Percentiles rank a stretch among this genome's conserved stretches.
These are phyloP conservation scores for Hericium erinaceus DNA, from an alignment of 768 basidiomycete genomes.

Conservation along the genomic window DNA sequence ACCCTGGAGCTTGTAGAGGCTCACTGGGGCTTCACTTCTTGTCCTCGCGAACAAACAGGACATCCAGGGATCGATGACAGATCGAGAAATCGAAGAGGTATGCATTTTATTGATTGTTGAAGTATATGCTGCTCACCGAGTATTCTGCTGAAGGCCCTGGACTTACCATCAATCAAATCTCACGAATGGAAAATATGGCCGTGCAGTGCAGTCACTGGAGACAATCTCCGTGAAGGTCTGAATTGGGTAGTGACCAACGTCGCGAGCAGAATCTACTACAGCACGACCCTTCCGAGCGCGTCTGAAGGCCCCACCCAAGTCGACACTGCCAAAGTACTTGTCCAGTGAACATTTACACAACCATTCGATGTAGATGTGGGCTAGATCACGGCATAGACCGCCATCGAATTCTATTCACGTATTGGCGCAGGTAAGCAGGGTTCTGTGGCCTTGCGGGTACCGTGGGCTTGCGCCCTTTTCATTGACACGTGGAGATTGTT, in stretches of 20 bases:
- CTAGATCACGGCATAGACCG: too few species aligned
- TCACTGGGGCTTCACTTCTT: slow-evolving; percentile 91
- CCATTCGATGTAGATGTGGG: too few species aligned
- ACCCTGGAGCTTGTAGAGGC: slow-evolving; percentile 42
- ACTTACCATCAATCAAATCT: slow-evolving; percentile 71
- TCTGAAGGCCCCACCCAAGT: too few species aligned
- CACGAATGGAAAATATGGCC: slow-evolving; percentile 87
- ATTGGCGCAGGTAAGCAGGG: too few species aligned
- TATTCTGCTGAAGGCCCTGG: slow-evolving; percentile 49
- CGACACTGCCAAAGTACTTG: too few species aligned
- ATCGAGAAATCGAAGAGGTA: slow-evolving; percentile 76
- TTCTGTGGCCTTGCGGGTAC: too few species aligned
- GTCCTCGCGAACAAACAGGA: slow-evolving; percentile 99
- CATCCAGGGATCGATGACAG: slow-evolving; percentile 76
- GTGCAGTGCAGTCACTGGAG: slow-evolving; percentile 88
- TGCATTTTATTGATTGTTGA: slow-evolving; percentile 5
- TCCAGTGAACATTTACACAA: too few species aligned
- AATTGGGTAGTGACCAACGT: slow-evolving; percentile 91
- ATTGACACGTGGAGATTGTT: too few species aligned
- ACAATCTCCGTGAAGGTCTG: slow-evolving; percentile 75
- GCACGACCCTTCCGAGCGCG: slow-evolving; percentile 23
- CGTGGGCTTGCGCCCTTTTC: too few species aligned
- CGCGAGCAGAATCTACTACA: slow-evolving; percentile 81
- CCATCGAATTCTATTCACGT: too few species aligned
- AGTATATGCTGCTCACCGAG: slow-evolving; percentile 1